Percentiles rank a stretch among this genome's conserved stretches.
Conservation (phyloP, 2,329 filamentous ascomycete genomes). For the Xylaria arbuscula region DNA sequence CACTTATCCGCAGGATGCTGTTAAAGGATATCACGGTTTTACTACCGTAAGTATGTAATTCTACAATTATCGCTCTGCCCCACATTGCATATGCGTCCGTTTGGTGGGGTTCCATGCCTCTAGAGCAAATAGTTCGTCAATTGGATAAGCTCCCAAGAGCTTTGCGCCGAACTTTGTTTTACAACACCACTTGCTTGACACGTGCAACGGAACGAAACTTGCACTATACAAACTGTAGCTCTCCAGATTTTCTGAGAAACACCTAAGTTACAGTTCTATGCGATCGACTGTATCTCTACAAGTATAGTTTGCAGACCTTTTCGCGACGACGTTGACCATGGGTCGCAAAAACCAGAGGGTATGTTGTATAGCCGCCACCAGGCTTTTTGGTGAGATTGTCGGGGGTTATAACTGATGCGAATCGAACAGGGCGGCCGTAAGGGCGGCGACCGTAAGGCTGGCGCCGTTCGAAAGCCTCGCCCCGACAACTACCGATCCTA, state of each 20-base stretch:
- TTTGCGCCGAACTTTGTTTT: conserved; percentile 31
- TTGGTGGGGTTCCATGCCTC: conserved; percentile 36
- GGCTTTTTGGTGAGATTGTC: not conserved
- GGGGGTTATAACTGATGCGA: conserved; percentile 15
- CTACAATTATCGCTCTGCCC: conserved; percentile 1
- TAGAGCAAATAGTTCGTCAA: conserved; percentile 13
- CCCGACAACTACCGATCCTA: conserved; percentile 57
- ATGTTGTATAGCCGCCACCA: conserved; percentile 25
- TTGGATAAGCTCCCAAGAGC: conserved; percentile 7
- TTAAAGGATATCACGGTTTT: too few relatives aligned
- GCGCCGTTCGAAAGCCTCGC: conserved; percentile 43
- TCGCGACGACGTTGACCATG: conserved; percentile 37
- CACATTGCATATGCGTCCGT: conserved; percentile 31
- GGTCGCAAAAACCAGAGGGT: conserved; percentile 48
- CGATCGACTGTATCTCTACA: not conserved
- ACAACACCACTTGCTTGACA: not conserved
- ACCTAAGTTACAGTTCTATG: not conserved
- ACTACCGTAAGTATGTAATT: not conserved
- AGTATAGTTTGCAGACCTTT: not conserved
- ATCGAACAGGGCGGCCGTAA: conserved; percentile 47
- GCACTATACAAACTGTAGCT: not conserved
- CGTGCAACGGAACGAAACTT: not conserved
- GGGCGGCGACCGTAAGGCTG: conserved; percentile 49
- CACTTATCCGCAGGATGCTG: too few relatives aligned
- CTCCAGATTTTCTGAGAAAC: not conserved